Evolutionary conservation across 768 basidiomycete species (phyloP), one percentile per base, ranked within the genome.

Genomic region (Cyclocybe aegerita): DNA sequence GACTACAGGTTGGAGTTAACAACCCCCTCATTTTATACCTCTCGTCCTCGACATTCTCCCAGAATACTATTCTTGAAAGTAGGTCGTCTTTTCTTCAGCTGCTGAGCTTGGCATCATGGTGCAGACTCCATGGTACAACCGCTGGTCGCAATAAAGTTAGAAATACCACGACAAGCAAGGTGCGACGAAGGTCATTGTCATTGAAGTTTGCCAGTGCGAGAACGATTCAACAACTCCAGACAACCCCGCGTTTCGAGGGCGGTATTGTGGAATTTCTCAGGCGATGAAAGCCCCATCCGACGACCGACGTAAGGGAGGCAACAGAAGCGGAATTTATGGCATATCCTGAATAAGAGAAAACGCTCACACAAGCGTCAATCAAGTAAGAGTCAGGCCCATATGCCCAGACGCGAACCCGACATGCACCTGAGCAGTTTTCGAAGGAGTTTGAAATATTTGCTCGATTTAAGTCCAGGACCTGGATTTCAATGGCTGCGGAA

Each of bases 81-180:
- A 35, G 17, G 33, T 40, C 33, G 39, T 36, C 9, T 33, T 41
- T 7, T 23, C 9, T 36, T 33, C 48, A 6, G 30, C 17, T 32
- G 11, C 23, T 14, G n/a, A 11, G 33, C 60, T 60, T 60, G 59
- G 59, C 56, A 51, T 46, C 49, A 53, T 35, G 29, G 37, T 30
- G 34, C 9, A 30, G 10, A 38, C 29, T 42, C 33, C 46, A 48
- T 43, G 29, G 32, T 53, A 16, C 46, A 41, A 43, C 37, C 52
- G 36, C 42, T 30, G 36, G 38, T 42, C 44, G 49, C 43, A 52
- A 43, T 33, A 49, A 31, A 49, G 43, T 38, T 54, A 39, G 48
- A 57, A 57, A 58, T 60, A 60, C 54, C 9, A 9, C 34, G 56
- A 56, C 59, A 60, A 60, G 59, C 38, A 38, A 39, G 8, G 15